phyloP scores from a whole-genome alignment of 805 yeast species.

The Candida peoriensis region DNA sequence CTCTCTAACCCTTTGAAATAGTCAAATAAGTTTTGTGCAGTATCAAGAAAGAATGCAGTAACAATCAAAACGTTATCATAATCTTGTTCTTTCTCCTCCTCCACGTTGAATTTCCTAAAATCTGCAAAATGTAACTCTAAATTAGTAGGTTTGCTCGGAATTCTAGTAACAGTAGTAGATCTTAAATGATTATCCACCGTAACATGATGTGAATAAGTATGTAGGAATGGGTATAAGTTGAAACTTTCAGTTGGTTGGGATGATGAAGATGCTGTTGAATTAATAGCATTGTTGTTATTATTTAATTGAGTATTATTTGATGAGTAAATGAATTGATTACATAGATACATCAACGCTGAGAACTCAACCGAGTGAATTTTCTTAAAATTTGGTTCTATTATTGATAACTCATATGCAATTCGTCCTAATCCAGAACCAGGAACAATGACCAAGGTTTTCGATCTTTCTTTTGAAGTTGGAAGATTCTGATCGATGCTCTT shows the following conservation, averaged over 20 bases:
- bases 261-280: too few relatives aligned
- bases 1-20: conserved; percentile 63
- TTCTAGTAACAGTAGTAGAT: conserved; percentile 27
- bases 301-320: too few relatives aligned
- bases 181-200: conserved; percentile 46
- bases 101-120: conserved; percentile 48
- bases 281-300: too few relatives aligned
- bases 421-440: conserved; percentile 92
- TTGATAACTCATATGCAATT: conserved; percentile 57
- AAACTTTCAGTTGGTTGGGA: conserved; percentile 2
- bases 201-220: conserved; percentile 64
- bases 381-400: conserved; percentile 31
- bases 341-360: conserved; percentile 69
- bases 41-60: conserved; percentile 80
- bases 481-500: conserved; percentile 34
- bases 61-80: conserved; percentile 51
- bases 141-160: conserved; percentile 38
- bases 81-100: conserved; percentile 17
- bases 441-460: conserved; percentile 50
- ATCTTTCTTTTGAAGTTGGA: conserved; percentile 19
- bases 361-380: conserved; percentile 71
- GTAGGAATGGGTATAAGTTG: conserved; percentile 47
- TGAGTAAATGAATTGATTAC: conserved; percentile 54
- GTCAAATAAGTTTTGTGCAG: conserved; percentile 80
- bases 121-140: conserved; percentile 52